phyloP scores from a whole-genome alignment of 148 eudicot genomes.

The Vaccinium corymbosum region DNA sequence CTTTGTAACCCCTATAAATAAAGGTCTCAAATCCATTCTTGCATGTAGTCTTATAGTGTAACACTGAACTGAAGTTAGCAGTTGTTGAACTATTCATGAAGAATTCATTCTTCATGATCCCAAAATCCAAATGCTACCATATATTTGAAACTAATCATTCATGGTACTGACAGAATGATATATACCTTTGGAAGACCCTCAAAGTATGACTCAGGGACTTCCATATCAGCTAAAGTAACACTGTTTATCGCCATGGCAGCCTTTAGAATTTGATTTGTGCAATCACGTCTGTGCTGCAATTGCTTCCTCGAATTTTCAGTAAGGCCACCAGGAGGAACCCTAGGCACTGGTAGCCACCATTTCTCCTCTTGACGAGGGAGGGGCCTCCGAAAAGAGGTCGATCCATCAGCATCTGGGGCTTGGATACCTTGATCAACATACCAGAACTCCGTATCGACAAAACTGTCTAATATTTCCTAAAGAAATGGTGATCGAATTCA shows the following conservation, averaged over 20 bases:
- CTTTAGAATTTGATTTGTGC: slow-evolving; percentile 61
- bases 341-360: slow-evolving; percentile 80
- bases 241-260: slow-evolving; percentile 69
- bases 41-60: background rate
- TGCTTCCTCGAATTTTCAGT: slow-evolving; percentile 46
- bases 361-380: slow-evolving; percentile 56
- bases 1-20: background rate
- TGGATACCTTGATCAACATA: slow-evolving; percentile 60
- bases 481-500: background rate
- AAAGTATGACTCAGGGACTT: slow-evolving; percentile 45
- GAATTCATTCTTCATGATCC: background rate
- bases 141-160: background rate
- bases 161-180: background rate
- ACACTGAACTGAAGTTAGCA: background rate
- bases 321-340: slow-evolving; percentile 59
- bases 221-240: slow-evolving; percentile 51
- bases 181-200: slow-evolving; percentile 72
- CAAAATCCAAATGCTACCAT: background rate
- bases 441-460: slow-evolving; percentile 60
- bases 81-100: background rate
- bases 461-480: slow-evolving; percentile 58
- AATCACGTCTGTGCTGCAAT: slow-evolving; percentile 54
- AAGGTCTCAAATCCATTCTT: background rate
- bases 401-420: slow-evolving; percentile 43
- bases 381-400: slow-evolving; percentile 44